phyloP scores from a whole-genome alignment of 352 stramenopile genomes.

The Thalassiosira oceanica region DNA sequence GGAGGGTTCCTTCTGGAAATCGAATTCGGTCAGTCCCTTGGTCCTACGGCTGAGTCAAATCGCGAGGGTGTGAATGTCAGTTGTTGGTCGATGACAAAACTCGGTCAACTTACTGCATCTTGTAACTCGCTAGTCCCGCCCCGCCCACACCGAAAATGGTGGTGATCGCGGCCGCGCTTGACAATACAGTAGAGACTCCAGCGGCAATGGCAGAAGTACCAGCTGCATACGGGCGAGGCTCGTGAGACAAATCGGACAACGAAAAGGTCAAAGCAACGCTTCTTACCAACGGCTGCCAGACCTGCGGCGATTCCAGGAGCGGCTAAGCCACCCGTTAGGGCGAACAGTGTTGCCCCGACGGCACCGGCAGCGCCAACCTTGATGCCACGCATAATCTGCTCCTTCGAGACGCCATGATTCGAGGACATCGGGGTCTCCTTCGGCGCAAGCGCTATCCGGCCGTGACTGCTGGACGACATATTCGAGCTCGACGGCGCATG shows the following conservation, averaged over 20 bases:
- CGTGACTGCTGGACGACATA: constrained; percentile 26
- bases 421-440: constrained; percentile 18
- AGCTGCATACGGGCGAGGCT: no score
- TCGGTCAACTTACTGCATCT: no score
- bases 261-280: constrained; percentile 3
- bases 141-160: constrained; percentile 78
- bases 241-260: not conserved
- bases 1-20: constrained; percentile 59
- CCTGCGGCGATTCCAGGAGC: constrained; percentile 72
- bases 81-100: no score
- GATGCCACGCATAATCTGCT: constrained; percentile 58
- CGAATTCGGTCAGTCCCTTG: constrained; percentile 78
- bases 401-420: constrained; percentile 18
- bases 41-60: constrained; percentile 51
- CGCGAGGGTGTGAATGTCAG: no score
- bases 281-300: constrained; percentile 55
- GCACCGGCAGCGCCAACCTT: constrained; percentile 70
- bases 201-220: constrained; percentile 44
- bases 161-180: constrained; percentile 62
- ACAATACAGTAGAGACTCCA: constrained; percentile 53
- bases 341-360: constrained; percentile 65
- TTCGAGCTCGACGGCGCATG: constrained; percentile 2
- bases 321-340: constrained; percentile 69
- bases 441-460: constrained; percentile 34
- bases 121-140: constrained; percentile 61